phyloP scores from a whole-genome alignment of 768 basidiomycete genomes.

The Serendipita indica region DNA sequence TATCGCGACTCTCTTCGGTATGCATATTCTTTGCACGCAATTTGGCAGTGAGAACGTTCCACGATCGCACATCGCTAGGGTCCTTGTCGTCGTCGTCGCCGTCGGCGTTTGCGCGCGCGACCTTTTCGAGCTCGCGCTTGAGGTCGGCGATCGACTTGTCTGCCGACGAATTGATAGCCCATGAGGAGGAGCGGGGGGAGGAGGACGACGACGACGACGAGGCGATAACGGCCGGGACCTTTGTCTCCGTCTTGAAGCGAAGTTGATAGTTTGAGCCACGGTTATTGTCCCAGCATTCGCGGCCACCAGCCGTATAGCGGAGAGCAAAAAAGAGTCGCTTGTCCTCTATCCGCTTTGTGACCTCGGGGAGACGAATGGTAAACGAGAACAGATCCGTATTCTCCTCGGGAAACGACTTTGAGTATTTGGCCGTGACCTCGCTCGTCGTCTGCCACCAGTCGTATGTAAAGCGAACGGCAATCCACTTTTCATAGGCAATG shows the following conservation, averaged over 20 bases:
- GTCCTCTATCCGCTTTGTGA: constrained; percentile 53
- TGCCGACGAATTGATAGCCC: background rate
- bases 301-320: constrained; percentile 38
- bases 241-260: constrained; percentile 34
- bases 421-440: constrained; percentile 71
- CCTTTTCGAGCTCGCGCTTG: constrained; percentile 9
- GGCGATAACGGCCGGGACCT: background rate
- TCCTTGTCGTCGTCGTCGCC: constrained; percentile 4
- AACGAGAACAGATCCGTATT: constrained; percentile 4
- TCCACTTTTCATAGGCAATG: constrained; percentile 72
- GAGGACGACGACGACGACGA: background rate
- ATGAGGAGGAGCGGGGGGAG: background rate
- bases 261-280: constrained; percentile 60
- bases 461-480: constrained; percentile 82
- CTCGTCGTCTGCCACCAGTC: constrained; percentile 94
- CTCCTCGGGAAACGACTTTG: constrained; percentile 25
- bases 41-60: constrained; percentile 5
- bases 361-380: constrained; percentile 45
- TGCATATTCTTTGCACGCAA: constrained; percentile 2
- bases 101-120: constrained; percentile 3
- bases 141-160: constrained; percentile 11
- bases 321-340: constrained; percentile 73
- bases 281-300: constrained; percentile 93
- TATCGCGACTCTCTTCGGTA: constrained; percentile 7
- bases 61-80: background rate